Evolutionary conservation across 306 rosid species (phyloP), one percentile per base, ranked within the genome.

Genomic region (Psophocarpus tetragonolobus): DNA sequence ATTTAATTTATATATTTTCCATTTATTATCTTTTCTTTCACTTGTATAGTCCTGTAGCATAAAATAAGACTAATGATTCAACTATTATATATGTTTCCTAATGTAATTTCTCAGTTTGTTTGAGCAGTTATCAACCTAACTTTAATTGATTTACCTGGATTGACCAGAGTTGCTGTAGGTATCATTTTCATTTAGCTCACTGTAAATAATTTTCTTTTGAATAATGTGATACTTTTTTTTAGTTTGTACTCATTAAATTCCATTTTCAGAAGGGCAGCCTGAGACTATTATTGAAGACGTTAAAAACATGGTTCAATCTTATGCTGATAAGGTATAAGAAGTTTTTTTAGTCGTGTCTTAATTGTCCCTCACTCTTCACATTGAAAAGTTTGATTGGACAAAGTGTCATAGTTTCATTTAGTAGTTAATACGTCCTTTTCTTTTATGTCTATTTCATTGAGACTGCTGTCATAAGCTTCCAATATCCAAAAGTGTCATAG

Each of bases 151-250:
- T 87, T 94, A 38, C 98, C 98, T 38, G 98, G 98, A 76, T 89
- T 94, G 86, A 94, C 98, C 21, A 94, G 92, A 82, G 98, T 94
- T 68, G 98, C 98, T 48, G 47, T 94, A 83, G 98, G 98, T 94
- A 90, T 61, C 89, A 84, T 71, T 21, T 47, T 29, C 66, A 17
- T 75, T 75, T 60, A 27, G 8, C 17, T 68, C 5, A 35, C 14
- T 44, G 30, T 44, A 5, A 58, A 54, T 62, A 8, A 17, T 73
- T 51, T 29, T 51, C 42, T 33, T 78, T 35, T 18, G 10, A 12
- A 57, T 63, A 47, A 26, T 35, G 30, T 58, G 44, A 33, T 45
- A 36, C 51, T 41, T 50, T 47, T 15, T 32, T 60, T 27, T 53
- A 61, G 26, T 69, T 60, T 68, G 30, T n/a, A 80, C 74, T 66